phyloP scores from a whole-genome alignment of 805 yeast species.

The Kazachstania africana region DNA sequence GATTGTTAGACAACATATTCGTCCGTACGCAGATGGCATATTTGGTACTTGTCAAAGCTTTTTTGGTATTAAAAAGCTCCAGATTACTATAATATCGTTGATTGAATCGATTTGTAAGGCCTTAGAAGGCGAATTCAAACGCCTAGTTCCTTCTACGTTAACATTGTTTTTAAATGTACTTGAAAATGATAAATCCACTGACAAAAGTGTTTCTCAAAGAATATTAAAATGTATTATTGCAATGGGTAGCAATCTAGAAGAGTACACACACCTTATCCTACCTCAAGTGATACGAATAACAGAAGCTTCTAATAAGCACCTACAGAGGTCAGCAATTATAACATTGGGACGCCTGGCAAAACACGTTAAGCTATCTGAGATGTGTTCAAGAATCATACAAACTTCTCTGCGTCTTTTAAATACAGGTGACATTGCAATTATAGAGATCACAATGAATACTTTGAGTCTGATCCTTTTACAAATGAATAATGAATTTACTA shows the following conservation, averaged over 20 bases:
- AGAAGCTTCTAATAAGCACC: conserved; percentile 45
- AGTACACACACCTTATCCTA: conserved; percentile 67
- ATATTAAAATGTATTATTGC: conserved; percentile 74
- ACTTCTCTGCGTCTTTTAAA: conserved; percentile 60
- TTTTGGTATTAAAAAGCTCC: conserved; percentile 47
- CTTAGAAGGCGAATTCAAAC: conserved; percentile 81
- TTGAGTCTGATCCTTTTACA: conserved; percentile 60
- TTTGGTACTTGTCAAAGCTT: conserved; percentile 61
- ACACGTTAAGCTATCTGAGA: conserved; percentile 57
- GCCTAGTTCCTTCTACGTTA: conserved; percentile 61
- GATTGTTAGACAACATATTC: conserved; percentile 79
- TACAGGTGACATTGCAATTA: conserved; percentile 39
- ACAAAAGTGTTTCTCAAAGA: conserved; percentile 47
- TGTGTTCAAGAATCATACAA: conserved; percentile 79
- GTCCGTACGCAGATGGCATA: conserved; percentile 66
- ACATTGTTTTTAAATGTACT: conserved; percentile 62
- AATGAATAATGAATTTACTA: conserved; percentile 67
- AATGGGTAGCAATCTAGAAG: conserved; percentile 77
- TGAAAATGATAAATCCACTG: conserved; percentile 52
- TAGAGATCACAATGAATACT: conserved; percentile 56
- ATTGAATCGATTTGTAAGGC: conserved; percentile 75
- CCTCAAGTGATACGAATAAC: conserved; percentile 72
- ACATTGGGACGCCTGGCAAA: conserved; percentile 69
- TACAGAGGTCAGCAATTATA: conserved; percentile 62
- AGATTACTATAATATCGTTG: conserved; percentile 61